A percentile compares a stretch with the other conserved stretches of the same genome.
Evolutionary conservation across 2,329 filamentous ascomycete genomes (phyloP).

Genomic region (Exophiala dermatitidis): DNA sequence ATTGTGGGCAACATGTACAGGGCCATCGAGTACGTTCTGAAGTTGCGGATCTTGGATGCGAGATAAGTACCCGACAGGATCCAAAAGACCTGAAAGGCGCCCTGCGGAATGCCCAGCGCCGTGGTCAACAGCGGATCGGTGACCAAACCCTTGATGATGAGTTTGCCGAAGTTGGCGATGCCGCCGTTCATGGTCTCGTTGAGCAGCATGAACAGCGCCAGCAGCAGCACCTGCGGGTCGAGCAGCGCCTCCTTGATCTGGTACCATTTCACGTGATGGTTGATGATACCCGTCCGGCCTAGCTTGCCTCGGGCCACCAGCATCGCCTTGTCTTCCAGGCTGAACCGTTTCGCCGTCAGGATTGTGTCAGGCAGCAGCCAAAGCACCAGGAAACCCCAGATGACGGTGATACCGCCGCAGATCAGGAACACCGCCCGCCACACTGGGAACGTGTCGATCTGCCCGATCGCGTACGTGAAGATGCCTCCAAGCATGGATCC

Average conservation of each 20-base stretch:
- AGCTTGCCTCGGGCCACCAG: conserved; percentile 17
- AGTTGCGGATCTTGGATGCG: conserved; percentile 46
- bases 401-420: conserved; percentile 11
- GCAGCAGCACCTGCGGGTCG: conserved; percentile 26
- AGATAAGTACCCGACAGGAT: conserved; percentile 48
- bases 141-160: conserved; percentile 37
- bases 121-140: conserved; percentile 46
- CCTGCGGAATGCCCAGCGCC: conserved; percentile 49
- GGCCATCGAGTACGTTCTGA: conserved; percentile 48
- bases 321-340: conserved; percentile 17
- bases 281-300: conserved; percentile 21
- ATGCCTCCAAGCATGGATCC: conserved; percentile 35
- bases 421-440: conserved; percentile 33
- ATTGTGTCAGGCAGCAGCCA: conserved; percentile 46
- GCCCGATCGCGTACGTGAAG: conserved; percentile 37
- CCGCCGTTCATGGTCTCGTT: conserved; percentile 31
- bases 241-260: conserved; percentile 22
- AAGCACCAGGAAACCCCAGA: conserved; percentile 24
- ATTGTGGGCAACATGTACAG: conserved; percentile 48
- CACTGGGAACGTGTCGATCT: conserved; percentile 37
- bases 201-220: conserved; percentile 22
- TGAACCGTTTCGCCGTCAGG: conserved; percentile 15
- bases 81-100: conserved; percentile 48
- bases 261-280: conserved; percentile 17
- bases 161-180: conserved; percentile 29